Evolutionary conservation across 2,329 filamentous ascomycete genomes (phyloP), one percentile per base, ranked within the genome.

Genomic region (Lizonia empirigonia): DNA sequence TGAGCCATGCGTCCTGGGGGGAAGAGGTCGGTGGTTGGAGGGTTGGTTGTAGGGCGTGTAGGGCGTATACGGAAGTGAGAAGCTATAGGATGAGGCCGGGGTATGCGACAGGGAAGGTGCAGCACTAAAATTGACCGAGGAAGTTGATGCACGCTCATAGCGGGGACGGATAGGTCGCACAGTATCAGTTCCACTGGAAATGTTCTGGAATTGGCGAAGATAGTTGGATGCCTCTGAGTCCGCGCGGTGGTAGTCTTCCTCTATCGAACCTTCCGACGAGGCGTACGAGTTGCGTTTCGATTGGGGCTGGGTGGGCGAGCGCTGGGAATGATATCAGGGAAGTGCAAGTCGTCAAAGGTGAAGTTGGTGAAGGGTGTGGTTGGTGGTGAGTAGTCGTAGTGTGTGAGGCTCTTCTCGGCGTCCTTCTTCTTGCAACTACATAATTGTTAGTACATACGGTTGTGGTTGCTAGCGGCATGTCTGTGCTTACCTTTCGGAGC

Each of bases 401-500:
- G 58, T 8, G 62, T 56, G 19, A 72, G 50, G 24, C 62, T 58
- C 60, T 75, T 77, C 47, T 72, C 70, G 33, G 69, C 68, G 62
- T 80, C 78, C 63, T 74, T 76, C 58, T 71, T 74, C 38, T 76
- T 76, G 63, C 78, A 80, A 60, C 78, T 79, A 45, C 24, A 32
- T 32, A 22, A 20, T 44, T 47, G 58, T 69, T 30, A 67, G 62
- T 37, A 35, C 35, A 26, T 15, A 26, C 37, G 18, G 35, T 34
- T 12, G 13, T 15, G 5, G 16, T 37, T 27, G 22, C 32, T 29
- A 44, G 39, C 18, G 36, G 15, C 36, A 32, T 10, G 16, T 33
- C 16, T 44, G 33, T 39, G 55, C 77, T 67, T 77, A 86, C 83
- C 80, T 80, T 76, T 86, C 82, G 42, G 83, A 86, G 74, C 84